Base-by-base conservation (phyloP, 805 yeast species). In the Pichia occidentalis region DNA sequence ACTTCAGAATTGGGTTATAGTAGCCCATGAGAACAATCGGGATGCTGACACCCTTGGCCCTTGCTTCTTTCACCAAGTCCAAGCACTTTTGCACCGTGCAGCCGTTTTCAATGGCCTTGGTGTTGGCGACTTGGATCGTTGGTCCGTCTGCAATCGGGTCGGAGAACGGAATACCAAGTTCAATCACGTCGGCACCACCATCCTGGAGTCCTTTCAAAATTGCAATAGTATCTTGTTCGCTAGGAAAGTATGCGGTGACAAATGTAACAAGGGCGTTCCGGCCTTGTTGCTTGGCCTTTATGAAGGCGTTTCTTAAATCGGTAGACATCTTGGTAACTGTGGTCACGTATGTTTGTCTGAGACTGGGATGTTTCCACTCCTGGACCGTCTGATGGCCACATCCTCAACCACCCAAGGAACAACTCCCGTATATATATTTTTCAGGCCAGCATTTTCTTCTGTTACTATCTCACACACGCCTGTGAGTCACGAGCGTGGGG, bases 141-240 rank as follows among this genome's bases (percentile, higher is more conserved):
- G 97, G 95, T 33, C 99, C 99, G 61, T 92, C 99, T 24, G 97
- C 99, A 59, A 92, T 87, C 26, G 99, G 98, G 59, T 92, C 99
- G 17, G 95, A 81, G 60, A 92, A 92, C 33, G 99, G 99, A 58
- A 92, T 65, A 45, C 99, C 98, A 32, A 92, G 65, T 64, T 92
- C 99, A 50, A 92, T 85, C 45, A 92, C 73, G 56, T 92, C 97
- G 26, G 84, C 94, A 40, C 99, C 99, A 48, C 95, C 97, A 21
- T 75, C 84, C 66, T 92, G 97, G 65, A 92, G 75, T 17, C 92
- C 90, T 57, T 79, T 74, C 59, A 92, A 59, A 46, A 88, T 75
- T 7, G 95, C 94, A 34, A 92, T 68, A 1, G 98, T 88, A 47
- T 84, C 95, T 39, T 80, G 94, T 38, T 83, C 63, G 13, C 86